A percentile compares a stretch with the other conserved stretches of the same genome.
phyloP scores from a whole-genome alignment of 2,329 filamentous ascomycete species.

The Arthrobotrys megalospora region DNA sequence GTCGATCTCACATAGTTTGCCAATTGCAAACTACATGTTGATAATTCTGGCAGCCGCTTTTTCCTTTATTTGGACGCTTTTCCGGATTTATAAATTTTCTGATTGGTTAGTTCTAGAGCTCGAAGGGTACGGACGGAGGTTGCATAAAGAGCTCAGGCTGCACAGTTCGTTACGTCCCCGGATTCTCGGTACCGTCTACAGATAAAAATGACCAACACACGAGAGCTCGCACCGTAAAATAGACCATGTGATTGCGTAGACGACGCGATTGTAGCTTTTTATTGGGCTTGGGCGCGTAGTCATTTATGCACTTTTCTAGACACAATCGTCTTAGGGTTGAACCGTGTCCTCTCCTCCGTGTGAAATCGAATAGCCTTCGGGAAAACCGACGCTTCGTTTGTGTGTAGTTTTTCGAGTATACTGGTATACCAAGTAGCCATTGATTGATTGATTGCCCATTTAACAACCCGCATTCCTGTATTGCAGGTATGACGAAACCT shows the following conservation, averaged over 20 bases:
- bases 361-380: constrained; percentile 44
- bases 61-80: neutral
- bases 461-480: neutral
- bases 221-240: constrained; percentile 1
- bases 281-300: constrained; percentile 34
- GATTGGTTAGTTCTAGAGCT: constrained; percentile 1
- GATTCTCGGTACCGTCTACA: constrained; percentile 23
- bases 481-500: neutral
- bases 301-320: constrained; percentile 33
- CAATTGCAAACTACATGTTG: constrained; percentile 2
- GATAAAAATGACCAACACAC: constrained; percentile 6
- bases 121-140: neutral
- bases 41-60: constrained; percentile 25
- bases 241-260: constrained; percentile 22
- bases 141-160: constrained; percentile 34
- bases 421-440: neutral
- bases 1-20: constrained; percentile 16
- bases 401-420: neutral
- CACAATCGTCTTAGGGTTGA: neutral
- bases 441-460: neutral
- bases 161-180: constrained; percentile 8
- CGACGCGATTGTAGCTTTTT: constrained; percentile 5
- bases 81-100: constrained; percentile 6
- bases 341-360: constrained; percentile 4
- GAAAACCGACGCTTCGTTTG: neutral